phyloP scores from a whole-genome alignment of 2,329 filamentous ascomycete genomes.

The Cladosporium sp. region DNA sequence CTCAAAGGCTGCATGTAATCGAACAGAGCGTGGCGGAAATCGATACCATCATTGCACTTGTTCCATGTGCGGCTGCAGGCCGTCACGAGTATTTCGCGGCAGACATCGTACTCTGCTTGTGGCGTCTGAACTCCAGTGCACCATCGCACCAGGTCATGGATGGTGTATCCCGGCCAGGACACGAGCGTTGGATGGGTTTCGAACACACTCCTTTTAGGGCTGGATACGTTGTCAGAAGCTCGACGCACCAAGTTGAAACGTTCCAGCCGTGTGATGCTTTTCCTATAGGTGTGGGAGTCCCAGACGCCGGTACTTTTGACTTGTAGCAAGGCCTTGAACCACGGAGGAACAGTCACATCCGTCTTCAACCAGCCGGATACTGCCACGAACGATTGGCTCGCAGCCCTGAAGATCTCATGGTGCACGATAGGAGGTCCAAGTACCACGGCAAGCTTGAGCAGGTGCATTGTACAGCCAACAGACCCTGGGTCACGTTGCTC shows the following conservation, averaged over 20 bases:
- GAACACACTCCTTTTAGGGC: no score
- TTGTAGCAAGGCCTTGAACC: neutral
- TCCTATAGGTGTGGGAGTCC: constrained; percentile 2
- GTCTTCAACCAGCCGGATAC: neutral
- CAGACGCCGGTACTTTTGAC: neutral
- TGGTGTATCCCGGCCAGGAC: constrained; percentile 5
- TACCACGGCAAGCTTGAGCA: neutral
- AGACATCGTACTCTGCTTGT: neutral
- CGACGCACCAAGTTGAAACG: neutral
- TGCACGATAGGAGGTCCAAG: constrained; percentile 3
- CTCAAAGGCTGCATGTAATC: neutral
- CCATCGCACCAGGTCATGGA: constrained; percentile 6
- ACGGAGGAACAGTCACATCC: neutral
- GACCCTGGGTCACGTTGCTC: neutral
- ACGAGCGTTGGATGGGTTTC: no score
- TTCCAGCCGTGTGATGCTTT: neutral
- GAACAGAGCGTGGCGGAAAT: neutral
- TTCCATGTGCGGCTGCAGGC: neutral
- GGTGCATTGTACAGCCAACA: neutral
- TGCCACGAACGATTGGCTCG: neutral
- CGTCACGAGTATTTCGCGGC: neutral
- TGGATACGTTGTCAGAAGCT: no score
- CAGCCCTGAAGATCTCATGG: constrained; percentile 3
- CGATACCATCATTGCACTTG: neutral
- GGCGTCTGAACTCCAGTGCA: no score